phyloP scores from a whole-genome alignment of 208 protist genomes.

The Trypanosoma rangeli region DNA sequence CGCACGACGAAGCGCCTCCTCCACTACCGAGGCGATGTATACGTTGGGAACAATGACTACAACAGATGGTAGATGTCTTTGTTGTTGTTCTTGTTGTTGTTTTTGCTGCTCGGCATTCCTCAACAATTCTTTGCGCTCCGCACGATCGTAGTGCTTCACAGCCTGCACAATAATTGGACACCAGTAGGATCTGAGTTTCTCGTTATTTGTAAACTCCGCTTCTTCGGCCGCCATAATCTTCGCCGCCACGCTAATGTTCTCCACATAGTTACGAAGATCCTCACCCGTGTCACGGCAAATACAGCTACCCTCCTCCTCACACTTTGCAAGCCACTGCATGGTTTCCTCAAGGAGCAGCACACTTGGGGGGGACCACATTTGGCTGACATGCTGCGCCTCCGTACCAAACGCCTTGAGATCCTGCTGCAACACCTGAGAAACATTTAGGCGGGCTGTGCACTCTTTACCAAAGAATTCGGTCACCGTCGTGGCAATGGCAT shows the following conservation, averaged over 20 bases:
- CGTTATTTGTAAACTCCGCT: slow-evolving; percentile 55
- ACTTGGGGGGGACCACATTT: slow-evolving; percentile 9
- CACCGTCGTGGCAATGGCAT: slow-evolving; percentile 44
- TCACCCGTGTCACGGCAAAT: slow-evolving; percentile 53
- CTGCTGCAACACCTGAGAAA: slow-evolving; percentile 21
- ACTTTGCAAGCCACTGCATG: slow-evolving; percentile 78
- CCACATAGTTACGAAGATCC: slow-evolving; percentile 57
- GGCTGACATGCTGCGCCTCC: background rate
- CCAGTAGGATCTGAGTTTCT: slow-evolving; percentile 60
- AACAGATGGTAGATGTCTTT: slow-evolving; percentile 18
- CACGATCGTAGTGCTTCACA: slow-evolving; percentile 56
- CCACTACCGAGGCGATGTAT: slow-evolving; percentile 20
- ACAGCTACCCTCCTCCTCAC: slow-evolving; percentile 65
- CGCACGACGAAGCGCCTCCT: background rate
- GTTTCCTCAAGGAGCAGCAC: slow-evolving; percentile 82
- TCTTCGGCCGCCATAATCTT: slow-evolving; percentile 67
- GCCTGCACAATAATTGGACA: slow-evolving; percentile 48
- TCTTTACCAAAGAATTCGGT: slow-evolving; percentile 53
- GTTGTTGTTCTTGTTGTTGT: background rate
- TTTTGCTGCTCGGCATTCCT: background rate
- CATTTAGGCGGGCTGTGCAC: slow-evolving; percentile 15
- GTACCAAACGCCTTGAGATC: slow-evolving; percentile 7
- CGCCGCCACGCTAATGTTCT: slow-evolving; percentile 79
- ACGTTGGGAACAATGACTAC: slow-evolving; percentile 38
- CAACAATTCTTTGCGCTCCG: slow-evolving; percentile 34